These are phyloP conservation scores for Geosiphon pyriformis DNA, from an alignment of 192 early-diverging fungal species.

Conservation along the genomic window DNA sequence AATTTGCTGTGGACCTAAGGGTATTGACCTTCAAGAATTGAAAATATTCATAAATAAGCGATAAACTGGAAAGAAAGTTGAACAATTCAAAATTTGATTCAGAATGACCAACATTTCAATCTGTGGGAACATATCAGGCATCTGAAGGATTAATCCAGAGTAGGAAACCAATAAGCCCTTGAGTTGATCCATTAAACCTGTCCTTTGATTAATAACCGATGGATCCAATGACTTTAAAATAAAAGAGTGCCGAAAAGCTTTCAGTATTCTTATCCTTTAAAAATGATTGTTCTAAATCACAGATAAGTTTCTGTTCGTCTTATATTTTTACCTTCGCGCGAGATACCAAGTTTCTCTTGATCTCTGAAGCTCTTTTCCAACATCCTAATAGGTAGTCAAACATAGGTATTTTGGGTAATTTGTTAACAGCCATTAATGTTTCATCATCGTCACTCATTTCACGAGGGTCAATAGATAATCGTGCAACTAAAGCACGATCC, in stretches of 20 bases:
- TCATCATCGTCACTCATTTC: conserved; percentile 37
- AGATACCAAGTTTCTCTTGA: conserved; percentile 46
- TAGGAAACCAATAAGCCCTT: conserved; percentile 75
- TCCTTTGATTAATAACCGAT: conserved; percentile 50
- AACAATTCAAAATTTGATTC: no score
- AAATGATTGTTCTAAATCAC: background rate
- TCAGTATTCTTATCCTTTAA: conserved; percentile 4
- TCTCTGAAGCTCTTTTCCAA: conserved; percentile 52
- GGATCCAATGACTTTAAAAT: conserved; percentile 45
- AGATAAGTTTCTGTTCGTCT: background rate
- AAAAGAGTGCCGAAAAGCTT: no score
- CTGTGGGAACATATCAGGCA: conserved; percentile 89
- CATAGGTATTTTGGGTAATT: conserved; percentile 26
- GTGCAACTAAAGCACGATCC: conserved; percentile 66
- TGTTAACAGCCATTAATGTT: conserved; percentile 26
- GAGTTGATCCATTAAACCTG: conserved; percentile 50
- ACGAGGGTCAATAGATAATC: conserved; percentile 55
- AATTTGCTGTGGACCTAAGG: conserved; percentile 41
- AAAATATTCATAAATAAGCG: no score
- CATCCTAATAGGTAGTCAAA: conserved; percentile 65
- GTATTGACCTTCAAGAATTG: background rate
- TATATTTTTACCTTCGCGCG: conserved; percentile 44
- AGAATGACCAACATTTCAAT: conserved; percentile 43
- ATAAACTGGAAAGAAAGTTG: no score
- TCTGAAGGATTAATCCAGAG: conserved; percentile 72